phyloP scores from a whole-genome alignment of 176 grass and related monocot species.

The Alopecurus myosuroides region DNA sequence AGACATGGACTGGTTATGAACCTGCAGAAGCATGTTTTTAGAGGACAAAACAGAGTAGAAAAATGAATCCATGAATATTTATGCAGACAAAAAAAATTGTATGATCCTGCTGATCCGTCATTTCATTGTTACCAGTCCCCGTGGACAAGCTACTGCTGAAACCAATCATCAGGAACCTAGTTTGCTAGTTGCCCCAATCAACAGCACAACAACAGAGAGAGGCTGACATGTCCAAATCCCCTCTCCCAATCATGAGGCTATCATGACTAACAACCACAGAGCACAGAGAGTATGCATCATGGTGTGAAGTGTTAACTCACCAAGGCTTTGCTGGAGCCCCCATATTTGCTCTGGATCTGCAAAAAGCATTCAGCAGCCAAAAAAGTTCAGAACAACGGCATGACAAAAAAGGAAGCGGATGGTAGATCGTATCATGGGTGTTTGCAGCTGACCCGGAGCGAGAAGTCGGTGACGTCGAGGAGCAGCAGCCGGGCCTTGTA shows the following conservation, averaged over 20 bases:
- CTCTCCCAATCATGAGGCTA: background rate
- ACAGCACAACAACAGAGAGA: background rate
- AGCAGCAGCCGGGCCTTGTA: conserved; percentile 69
- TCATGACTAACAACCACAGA: background rate
- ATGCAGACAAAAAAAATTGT: background rate
- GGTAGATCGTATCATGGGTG: background rate
- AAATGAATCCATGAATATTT: conserved; percentile 8
- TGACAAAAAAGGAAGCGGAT: background rate
- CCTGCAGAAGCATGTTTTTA: conserved; percentile 24
- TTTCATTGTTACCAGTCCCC: background rate
- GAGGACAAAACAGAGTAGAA: background rate
- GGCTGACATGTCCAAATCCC: background rate
- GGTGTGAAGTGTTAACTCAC: conserved; percentile 24
- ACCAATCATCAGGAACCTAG: background rate
- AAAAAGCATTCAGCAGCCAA: background rate
- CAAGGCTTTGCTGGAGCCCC: conserved; percentile 47
- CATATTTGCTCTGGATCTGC: conserved; percentile 96
- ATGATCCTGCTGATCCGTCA: background rate
- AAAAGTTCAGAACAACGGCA: conserved; percentile 9
- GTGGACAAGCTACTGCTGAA: background rate
- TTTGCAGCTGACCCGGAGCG: conserved; percentile 45
- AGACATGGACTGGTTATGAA: conserved; percentile 45
- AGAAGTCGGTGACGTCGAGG: conserved; percentile 82
- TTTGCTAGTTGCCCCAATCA: background rate
- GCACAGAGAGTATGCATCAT: background rate